Conservation (phyloP, 345 rosid species). For the Salix exigua region DNA sequence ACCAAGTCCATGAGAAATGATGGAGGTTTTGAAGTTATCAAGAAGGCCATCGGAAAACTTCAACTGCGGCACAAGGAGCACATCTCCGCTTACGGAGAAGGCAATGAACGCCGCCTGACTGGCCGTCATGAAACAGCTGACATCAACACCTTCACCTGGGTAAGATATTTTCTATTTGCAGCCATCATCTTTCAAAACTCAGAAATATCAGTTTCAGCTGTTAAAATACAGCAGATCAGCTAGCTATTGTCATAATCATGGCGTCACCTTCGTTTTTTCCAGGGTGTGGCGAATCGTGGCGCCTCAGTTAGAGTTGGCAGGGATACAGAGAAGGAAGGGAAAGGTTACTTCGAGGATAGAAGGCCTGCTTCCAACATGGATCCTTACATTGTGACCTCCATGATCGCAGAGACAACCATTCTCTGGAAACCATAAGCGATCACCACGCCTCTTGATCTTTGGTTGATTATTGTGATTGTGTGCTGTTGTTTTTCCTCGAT, state of each 20-base stretch:
- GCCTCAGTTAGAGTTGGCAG: slow-evolving; percentile 20
- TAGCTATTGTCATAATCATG: too few relatives aligned
- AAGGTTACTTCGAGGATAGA: slow-evolving; percentile 22
- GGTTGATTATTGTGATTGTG: neutral
- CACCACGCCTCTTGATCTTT: neutral
- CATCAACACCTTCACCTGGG: slow-evolving; percentile 22
- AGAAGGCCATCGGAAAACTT: slow-evolving; percentile 23
- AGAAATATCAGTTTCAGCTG: too few relatives aligned
- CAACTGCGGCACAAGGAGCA: slow-evolving; percentile 14
- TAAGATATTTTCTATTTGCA: neutral
- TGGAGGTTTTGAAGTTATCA: slow-evolving; percentile 15
- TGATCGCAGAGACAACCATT: slow-evolving; percentile 17
- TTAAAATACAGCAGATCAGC: too few relatives aligned
- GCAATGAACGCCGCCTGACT: slow-evolving; percentile 21
- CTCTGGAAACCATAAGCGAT: slow-evolving; percentile 11
- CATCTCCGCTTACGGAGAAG: slow-evolving; percentile 23
- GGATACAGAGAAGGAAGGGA: slow-evolving; percentile 15
- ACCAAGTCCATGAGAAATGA: slow-evolving; percentile 25
- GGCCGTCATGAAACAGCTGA: slow-evolving; percentile 27
- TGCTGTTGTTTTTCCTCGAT: neutral
- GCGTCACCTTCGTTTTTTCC: neutral
- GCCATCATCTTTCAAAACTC: neutral
- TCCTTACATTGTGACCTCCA: slow-evolving; percentile 17
- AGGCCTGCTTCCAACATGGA: slow-evolving; percentile 24
- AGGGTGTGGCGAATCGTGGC: slow-evolving; percentile 22